phyloP scores from a whole-genome alignment of 805 yeast species.

The Ogataea glucozyma region DNA sequence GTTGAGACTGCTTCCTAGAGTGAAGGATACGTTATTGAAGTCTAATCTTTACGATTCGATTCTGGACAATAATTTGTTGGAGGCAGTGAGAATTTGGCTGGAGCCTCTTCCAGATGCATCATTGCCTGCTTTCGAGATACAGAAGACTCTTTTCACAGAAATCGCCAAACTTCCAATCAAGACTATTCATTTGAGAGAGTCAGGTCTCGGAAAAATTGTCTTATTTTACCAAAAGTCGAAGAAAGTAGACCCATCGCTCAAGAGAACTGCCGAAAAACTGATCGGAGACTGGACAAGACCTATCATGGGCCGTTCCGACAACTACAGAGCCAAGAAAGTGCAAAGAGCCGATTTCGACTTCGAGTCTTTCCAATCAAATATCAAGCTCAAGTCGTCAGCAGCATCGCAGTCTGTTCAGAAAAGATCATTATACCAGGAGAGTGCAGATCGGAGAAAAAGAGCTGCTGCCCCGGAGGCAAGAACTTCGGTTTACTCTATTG shows the following conservation, averaged over 20 bases:
- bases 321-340: slow-evolving; percentile 84
- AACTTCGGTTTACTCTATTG: slow-evolving; percentile 84
- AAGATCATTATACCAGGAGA: slow-evolving; percentile 77
- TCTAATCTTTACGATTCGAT: slow-evolving; percentile 89
- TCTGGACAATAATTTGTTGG: slow-evolving; percentile 88
- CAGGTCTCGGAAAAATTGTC: slow-evolving; percentile 91
- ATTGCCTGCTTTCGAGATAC: slow-evolving; percentile 96
- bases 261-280: slow-evolving; percentile 84
- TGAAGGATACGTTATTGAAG: slow-evolving; percentile 70
- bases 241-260: slow-evolving; percentile 82
- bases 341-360: slow-evolving; percentile 68
- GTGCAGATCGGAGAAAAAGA: slow-evolving; percentile 87
- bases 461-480: slow-evolving; percentile 96
- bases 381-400: slow-evolving; percentile 35
- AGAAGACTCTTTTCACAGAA: slow-evolving; percentile 78
- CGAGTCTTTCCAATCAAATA: slow-evolving; percentile 47
- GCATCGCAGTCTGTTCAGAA: slow-evolving; percentile 35
- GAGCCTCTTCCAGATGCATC: slow-evolving; percentile 98
- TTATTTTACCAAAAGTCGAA: slow-evolving; percentile 90
- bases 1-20: slow-evolving; percentile 76
- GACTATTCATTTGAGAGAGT: slow-evolving; percentile 91
- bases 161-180: slow-evolving; percentile 82
- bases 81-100: slow-evolving; percentile 93
- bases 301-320: slow-evolving; percentile 91
- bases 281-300: slow-evolving; percentile 99